Evolutionary conservation across 768 basidiomycete species (phyloP).

Genomic region (Cystobasidium ongulense): DNA sequence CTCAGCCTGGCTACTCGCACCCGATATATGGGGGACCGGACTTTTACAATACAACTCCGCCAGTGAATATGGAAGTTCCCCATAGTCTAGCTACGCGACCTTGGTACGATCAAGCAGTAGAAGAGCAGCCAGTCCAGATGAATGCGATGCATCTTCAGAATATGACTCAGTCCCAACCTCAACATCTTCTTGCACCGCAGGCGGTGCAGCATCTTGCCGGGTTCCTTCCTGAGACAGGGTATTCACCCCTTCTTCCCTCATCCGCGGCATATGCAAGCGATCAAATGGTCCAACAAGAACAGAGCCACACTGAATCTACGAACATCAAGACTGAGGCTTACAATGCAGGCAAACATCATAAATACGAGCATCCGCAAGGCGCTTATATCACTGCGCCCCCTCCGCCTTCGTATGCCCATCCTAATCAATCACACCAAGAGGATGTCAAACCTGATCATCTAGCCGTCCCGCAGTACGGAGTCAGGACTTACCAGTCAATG

Average conservation of each 20-base stretch:
- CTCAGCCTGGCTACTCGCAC: background rate
- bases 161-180: background rate
- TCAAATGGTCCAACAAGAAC: background rate
- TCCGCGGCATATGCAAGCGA: background rate
- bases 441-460: background rate
- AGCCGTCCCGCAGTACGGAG: background rate
- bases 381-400: background rate
- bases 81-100: background rate
- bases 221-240: background rate
- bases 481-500: background rate
- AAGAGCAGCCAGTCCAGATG: background rate
- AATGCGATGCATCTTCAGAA: background rate
- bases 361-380: background rate
- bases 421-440: background rate
- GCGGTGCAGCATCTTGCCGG: background rate
- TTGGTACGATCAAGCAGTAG: background rate
- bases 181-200: background rate
- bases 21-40: background rate
- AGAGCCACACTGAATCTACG: background rate
- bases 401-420: background rate
- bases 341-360: background rate
- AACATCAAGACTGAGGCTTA: background rate
- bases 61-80: background rate
- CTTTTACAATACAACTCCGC: background rate
- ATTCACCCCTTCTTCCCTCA: background rate